Base-by-base conservation (phyloP, 495 filamentous ascomycete genomes). In the Penicillium dipodomyicola region DNA sequence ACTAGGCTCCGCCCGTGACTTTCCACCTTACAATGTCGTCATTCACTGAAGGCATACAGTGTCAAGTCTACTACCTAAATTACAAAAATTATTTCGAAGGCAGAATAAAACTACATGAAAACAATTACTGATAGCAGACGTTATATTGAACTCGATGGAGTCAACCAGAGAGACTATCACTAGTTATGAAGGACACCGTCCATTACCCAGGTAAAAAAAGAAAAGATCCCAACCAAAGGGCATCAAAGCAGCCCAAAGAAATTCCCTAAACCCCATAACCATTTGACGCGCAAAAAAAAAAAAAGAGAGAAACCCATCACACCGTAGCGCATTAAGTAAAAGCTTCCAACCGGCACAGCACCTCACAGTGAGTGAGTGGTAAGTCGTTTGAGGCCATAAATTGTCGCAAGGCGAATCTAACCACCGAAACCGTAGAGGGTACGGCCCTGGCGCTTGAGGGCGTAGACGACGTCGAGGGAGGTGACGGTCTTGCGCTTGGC, bases 351-450 rank as follows among this genome's bases (percentile, higher is more conserved):
- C 30, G 39, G 5, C 51, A 20, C 15, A n/a, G n/a, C 15, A 39
- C 5, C n/a, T 9, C 35, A 17, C 35, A 37, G 33, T 6, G 14
- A 37, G 15, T 39, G 35, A 17, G 35, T 11, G n/a, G n/a, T 2
- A 3, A 39, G 2, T 17, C 15, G 35, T 5, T 37, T 12, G 6
- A 35, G 33, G 12, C 12, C 33, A 37, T 37, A 5, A 14, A 35
- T 25, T 35, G 33, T 37, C 33, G 58, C 40, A 48, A 52, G 35
- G 56, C 32, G 25, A 39, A 74, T 71, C 82, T 91, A 97, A 81
- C 93, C 93, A 85, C 93, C 93, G 84, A 97, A 97, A 81, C 92
- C 92, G 80, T 97, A 96, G 29, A 96, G 88, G 72, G 91, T 96
- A 75, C 92, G 89, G 71, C 92, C 92, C 80, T 94, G 90, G 76